Conservation (phyloP, 176 grass and related monocot species). For the Themeda triandra region DNA sequence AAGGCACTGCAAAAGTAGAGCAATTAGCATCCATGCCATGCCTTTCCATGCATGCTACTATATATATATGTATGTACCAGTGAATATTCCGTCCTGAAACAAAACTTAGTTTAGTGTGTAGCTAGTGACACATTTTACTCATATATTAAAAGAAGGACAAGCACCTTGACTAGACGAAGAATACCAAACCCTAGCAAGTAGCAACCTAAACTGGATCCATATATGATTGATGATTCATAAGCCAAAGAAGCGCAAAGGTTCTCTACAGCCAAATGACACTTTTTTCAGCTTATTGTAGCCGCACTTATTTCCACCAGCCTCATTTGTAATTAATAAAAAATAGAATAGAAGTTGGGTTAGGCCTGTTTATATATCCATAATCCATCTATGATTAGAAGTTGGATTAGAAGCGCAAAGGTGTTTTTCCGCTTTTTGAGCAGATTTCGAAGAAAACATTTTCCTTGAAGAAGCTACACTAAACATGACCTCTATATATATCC, state of each 20-base stretch:
- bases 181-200: not conserved
- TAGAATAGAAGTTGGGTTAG: not conserved
- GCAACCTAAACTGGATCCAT: not conserved
- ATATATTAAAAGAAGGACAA: not conserved
- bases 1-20: slow-evolving; percentile 3
- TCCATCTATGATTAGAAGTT: no score
- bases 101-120: not conserved
- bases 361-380: no score
- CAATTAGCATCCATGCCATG: slow-evolving; percentile 20
- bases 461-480: no score
- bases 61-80: not conserved
- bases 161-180: not conserved
- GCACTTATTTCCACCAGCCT: not conserved
- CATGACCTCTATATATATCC: no score
- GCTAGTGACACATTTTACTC: not conserved
- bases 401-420: no score
- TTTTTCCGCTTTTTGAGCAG: not conserved
- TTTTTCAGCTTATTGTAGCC: not conserved
- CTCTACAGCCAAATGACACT: not conserved
- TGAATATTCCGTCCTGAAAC: slow-evolving; percentile 18
- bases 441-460: no score
- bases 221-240: not conserved
- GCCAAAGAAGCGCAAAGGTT: not conserved
- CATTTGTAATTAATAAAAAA: not conserved
- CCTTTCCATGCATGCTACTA: not conserved